Evolutionary conservation across 805 yeast genomes (phyloP), one percentile per base, ranked within the genome.

Genomic region (Zygosaccharomyces bailii): DNA sequence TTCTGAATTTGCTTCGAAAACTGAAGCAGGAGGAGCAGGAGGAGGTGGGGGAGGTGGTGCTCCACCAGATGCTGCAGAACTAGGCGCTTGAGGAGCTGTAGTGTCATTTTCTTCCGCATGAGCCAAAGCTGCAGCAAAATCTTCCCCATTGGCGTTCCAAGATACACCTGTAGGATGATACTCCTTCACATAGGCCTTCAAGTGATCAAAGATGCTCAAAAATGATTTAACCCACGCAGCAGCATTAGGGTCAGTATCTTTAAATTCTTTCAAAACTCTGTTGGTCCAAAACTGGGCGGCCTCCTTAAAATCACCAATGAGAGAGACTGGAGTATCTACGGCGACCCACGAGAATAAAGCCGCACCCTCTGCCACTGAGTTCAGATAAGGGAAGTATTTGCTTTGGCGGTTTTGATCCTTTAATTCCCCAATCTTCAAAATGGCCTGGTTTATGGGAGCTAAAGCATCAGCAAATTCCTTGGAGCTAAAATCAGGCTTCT

Each of bases 211-310:
- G 17, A 87, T 67, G 19, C 70, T 65, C 56, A 79, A 67, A 60
- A 80, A 86, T 11, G 66, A 58, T 50, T 81, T 79, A 31, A 84
- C 96, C 98, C 98, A 93, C 45, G 83, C 84, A 19, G 76, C 82
- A 39, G 86, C 86, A 44, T 69, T 70, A 31, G 77, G 72, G 54
- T 85, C 89, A 39, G 76, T 68, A 14, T 83, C 95, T 66, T 78
- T 88, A 69, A 69, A 81, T 49, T 88, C 96, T 67, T 90, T 90
- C 63, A 90, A 68, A 34, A 91, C 83, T 56, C 96, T 79, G 68
- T 93, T 90, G 8, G 95, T 78, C 89, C 97, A 93, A 68, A 93
- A 93, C 63, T 84, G 91, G 27, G 96, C 86, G 16, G 95, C 80
- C 60, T 93, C 99, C 61, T 84, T 86, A 68, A 82, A 86, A 52